Conservation (phyloP, 306 rosid species). For the Vigna mungo region DNA sequence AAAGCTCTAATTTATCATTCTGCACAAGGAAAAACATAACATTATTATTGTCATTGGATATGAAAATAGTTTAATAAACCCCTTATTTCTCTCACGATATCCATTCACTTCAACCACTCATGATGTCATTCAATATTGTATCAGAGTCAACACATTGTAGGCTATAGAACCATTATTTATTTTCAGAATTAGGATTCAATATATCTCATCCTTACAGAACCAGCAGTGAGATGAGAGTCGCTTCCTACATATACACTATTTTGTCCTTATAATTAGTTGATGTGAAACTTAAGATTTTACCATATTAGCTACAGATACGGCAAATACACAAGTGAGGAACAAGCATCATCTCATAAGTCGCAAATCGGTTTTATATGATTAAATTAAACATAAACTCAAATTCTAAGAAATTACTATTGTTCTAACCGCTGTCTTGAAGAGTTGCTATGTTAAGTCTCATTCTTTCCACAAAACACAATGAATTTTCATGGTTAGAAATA, state of each 20-base stretch:
- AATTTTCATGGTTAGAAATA: constrained; percentile 30
- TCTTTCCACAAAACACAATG: constrained; percentile 6
- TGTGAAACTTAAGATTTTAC: no score
- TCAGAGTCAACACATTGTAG: constrained; percentile 9
- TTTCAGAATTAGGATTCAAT: neutral
- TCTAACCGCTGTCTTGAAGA: neutral
- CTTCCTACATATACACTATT: no score
- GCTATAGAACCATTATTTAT: neutral
- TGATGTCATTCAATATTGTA: constrained; percentile 7
- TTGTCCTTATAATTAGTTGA: no score
- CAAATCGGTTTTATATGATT: no score
- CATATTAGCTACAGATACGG: no score
- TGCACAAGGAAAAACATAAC: constrained; percentile 50
- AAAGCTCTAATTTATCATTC: constrained; percentile 92
- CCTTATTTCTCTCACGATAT: constrained; percentile 27
- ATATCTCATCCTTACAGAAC: neutral
- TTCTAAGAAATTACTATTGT: neutral
- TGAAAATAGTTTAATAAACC: constrained; percentile 16
- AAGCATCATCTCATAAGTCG: no score
- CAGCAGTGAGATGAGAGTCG: no score
- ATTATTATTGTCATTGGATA: constrained; percentile 25
- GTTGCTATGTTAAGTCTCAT: constrained; percentile 19
- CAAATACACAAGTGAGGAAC: no score
- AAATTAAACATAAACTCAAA: neutral
- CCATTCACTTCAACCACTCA: constrained; percentile 10